Base-by-base conservation (phyloP, 2,329 filamentous ascomycete species). In the Massarina eburnea region DNA sequence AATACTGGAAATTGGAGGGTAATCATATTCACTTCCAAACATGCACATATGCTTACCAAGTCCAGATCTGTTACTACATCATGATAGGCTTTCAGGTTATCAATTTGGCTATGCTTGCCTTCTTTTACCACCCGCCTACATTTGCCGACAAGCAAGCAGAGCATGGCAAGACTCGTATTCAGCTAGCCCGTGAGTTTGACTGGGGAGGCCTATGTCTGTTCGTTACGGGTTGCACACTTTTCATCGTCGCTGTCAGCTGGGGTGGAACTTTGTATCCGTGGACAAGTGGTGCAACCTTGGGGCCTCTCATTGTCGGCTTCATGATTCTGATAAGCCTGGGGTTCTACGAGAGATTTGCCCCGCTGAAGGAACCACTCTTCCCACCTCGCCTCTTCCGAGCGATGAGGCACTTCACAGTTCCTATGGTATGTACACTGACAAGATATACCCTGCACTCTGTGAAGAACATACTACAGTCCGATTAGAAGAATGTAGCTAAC, bases 91-190 rank as follows among this genome's bases (percentile, higher is more conserved):
- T 66, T 41, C 59, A 68, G 40, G 43, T 42, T 8, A 46, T 62
- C 32, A 62, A 63, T 18, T 46, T 64, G 4, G 39, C 39, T 2
- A 36, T 64, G 4, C 51, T 66, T 4, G 45, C 51, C 14, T 51
- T 63, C 45, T 62, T 71, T 51, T 72, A 72, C 48, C 54, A 64
- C 29, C 69, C 70, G 6, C 70, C 70, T 4, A 59, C 65, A 9
- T 71, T 68, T 51, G 57, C 57, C 29, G 64, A 66, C 39, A 72
- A 71, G 57, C 67, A 64, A 36, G 52, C 37, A 4, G 49, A 56
- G 27, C 58, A 66, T 35, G 57, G 62, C 2, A 62, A 60, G 46
- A 44, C 62, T 2, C 52, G 47, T 9, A 22, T 46, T 12, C 54
- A 63, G 24, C 38, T 64, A 1, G 30, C 64, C 1, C 46, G 41